These are phyloP conservation scores for Endothia cerciana DNA, from an alignment of 2,329 filamentous ascomycete genomes.

Conservation along the genomic window DNA sequence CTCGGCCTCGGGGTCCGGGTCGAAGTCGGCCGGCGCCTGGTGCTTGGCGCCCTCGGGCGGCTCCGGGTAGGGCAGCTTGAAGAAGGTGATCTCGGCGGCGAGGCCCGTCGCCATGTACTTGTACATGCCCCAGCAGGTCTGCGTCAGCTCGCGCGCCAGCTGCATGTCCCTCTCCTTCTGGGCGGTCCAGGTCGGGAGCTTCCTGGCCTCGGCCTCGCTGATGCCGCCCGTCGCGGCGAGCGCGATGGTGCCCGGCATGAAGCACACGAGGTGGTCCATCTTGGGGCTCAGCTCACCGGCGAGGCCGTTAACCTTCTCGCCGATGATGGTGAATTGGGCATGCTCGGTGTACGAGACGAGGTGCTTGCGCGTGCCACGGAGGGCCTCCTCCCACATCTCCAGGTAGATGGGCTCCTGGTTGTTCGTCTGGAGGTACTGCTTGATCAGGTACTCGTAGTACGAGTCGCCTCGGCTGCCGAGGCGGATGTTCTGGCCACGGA, in stretches of 20 bases:
- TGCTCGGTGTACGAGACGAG: conserved; percentile 85
- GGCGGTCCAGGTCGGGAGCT: conserved; percentile 71
- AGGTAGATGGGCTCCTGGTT: conserved; percentile 83
- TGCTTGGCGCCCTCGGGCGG: conserved; percentile 61
- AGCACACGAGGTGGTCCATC: conserved; percentile 98
- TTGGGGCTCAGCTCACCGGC: conserved; percentile 72
- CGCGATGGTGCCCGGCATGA: conserved; percentile 95
- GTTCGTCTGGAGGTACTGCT: conserved; percentile 94
- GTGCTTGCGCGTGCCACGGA: conserved; percentile 86
- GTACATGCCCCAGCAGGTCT: conserved; percentile 99
- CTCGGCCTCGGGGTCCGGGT: conserved; percentile 55
- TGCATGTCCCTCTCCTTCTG: conserved; percentile 85
- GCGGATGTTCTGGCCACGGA: conserved; percentile 83
- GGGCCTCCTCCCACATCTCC: conserved; percentile 89
- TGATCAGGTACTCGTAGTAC: conserved; percentile 98
- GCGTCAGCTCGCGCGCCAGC: conserved; percentile 87
- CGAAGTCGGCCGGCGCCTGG: conserved; percentile 53
- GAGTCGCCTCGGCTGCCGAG: conserved; percentile 94
- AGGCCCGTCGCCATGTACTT: conserved; percentile 86
- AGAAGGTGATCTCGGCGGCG: conserved; percentile 94
- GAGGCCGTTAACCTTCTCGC: conserved; percentile 79
- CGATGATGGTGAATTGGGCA: conserved; percentile 84
- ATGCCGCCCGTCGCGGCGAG: conserved; percentile 82
- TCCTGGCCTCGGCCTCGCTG: conserved; percentile 74
- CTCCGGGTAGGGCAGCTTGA: conserved; percentile 74